A percentile compares a stretch with the other conserved stretches of the same genome.
Conservation (phyloP, 257 asterid species). For the Fraxinus americana region DNA sequence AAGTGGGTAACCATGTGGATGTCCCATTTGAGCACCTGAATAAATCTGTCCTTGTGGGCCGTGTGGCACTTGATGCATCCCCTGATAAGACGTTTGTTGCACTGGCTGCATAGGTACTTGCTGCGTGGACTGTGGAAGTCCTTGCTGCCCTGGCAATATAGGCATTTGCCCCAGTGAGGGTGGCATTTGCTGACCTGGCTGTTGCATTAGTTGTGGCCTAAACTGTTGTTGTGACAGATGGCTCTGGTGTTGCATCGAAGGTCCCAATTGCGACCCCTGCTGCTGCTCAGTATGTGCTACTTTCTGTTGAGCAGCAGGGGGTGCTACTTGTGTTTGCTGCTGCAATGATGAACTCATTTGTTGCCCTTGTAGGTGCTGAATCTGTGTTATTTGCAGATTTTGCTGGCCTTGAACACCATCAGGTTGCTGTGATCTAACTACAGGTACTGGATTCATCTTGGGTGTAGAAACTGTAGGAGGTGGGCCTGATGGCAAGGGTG, state of each 20-base stretch:
- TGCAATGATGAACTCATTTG: constrained; percentile 40
- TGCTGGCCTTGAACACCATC: constrained; percentile 51
- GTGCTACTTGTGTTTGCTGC: constrained; percentile 42
- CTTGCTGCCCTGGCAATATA: constrained; percentile 52
- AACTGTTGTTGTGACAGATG: constrained; percentile 48
- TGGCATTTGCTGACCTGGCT: constrained; percentile 52
- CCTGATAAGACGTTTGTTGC: constrained; percentile 48
- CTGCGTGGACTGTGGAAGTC: constrained; percentile 47
- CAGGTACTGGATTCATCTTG: constrained; percentile 67
- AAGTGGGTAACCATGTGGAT: constrained; percentile 59
- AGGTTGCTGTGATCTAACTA: constrained; percentile 51
- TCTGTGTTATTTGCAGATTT: constrained; percentile 39
- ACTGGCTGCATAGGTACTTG: constrained; percentile 48
- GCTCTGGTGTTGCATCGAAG: constrained; percentile 50
- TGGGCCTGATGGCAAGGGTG: constrained; percentile 74
- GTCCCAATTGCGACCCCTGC: constrained; percentile 57
- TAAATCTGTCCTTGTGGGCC: constrained; percentile 52
- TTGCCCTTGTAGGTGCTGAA: constrained; percentile 44
- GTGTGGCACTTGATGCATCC: constrained; percentile 44
- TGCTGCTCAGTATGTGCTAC: constrained; percentile 41
- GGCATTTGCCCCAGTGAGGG: constrained; percentile 46
- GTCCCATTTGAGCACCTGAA: constrained; percentile 54
- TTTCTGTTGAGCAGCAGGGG: constrained; percentile 42
- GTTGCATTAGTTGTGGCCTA: constrained; percentile 61
- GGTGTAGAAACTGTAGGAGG: constrained; percentile 63